These are phyloP conservation scores for Phaeolepiota aurea DNA, from an alignment of 768 basidiomycete species.

Conservation along the genomic window DNA sequence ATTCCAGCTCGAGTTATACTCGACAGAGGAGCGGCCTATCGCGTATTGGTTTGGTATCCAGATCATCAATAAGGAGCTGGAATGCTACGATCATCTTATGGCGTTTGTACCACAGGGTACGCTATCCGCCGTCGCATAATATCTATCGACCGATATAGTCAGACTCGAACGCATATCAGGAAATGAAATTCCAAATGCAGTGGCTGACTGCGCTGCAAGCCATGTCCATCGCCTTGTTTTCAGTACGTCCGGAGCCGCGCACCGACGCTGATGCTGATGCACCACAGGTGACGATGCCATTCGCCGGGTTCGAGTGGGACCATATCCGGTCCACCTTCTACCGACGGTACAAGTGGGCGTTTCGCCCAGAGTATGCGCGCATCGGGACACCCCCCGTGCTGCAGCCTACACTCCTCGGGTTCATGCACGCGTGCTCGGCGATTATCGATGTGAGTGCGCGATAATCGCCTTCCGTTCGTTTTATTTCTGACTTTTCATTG, in stretches of 20 bases:
- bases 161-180: slow-evolving; percentile 33
- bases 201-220: slow-evolving; percentile 51
- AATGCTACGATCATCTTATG: slow-evolving; percentile 41
- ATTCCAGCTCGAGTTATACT: slow-evolving; percentile 70
- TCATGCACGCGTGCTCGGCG: slow-evolving; percentile 31
- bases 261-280: neutral
- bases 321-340: slow-evolving; percentile 49
- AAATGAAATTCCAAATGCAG: slow-evolving; percentile 41
- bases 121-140: slow-evolving; percentile 8
- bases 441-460: slow-evolving; percentile 30
- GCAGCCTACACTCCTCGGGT: slow-evolving; percentile 47
- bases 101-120: slow-evolving; percentile 29
- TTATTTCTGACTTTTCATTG: neutral
- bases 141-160: neutral
- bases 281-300: slow-evolving; percentile 39
- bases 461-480: too few species aligned
- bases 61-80: slow-evolving; percentile 49
- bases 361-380: slow-evolving; percentile 48
- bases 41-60: slow-evolving; percentile 69
- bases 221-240: slow-evolving; percentile 44
- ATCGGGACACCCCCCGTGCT: slow-evolving; percentile 35
- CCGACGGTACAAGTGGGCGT: slow-evolving; percentile 77
- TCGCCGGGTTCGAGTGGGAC: slow-evolving; percentile 38
- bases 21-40: slow-evolving; percentile 56
- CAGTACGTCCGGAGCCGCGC: slow-evolving; percentile 29